Percentiles rank a stretch among this genome's conserved stretches.
Evolutionary conservation across 352 stramenopile species (phyloP).

Genomic region (Thalassiosira sp.): DNA sequence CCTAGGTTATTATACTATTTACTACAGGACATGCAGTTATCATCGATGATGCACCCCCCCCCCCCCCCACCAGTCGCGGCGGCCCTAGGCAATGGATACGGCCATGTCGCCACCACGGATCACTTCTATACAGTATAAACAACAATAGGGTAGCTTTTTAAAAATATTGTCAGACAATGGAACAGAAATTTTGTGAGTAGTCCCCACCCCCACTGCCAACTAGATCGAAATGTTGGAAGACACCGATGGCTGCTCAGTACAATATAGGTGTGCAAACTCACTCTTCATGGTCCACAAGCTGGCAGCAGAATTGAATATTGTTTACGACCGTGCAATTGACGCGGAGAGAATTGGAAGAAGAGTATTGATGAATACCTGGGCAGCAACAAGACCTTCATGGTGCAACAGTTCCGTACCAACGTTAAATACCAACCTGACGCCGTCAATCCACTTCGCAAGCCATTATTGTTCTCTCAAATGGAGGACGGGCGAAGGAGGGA

Average conservation of each 20-base stretch:
- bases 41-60: too few species aligned
- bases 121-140: too few species aligned
- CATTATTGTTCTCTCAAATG: neutral
- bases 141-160: too few species aligned
- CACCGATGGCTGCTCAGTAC: neutral
- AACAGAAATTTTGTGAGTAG: too few species aligned
- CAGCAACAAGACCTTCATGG: neutral
- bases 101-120: too few species aligned
- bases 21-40: too few species aligned
- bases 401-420: neutral
- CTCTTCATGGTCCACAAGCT: neutral
- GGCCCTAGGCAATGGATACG: too few species aligned
- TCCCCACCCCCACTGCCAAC: too few species aligned
- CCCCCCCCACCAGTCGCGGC: too few species aligned
- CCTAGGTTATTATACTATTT: too few species aligned
- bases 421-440: neutral
- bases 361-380: neutral
- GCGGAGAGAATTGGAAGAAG: neutral
- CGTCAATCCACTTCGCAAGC: neutral
- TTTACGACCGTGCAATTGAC: neutral
- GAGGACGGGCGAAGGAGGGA: neutral
- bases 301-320: neutral
- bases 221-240: slow-evolving; percentile 2
- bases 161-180: too few species aligned
- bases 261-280: slow-evolving; percentile 3